Evolutionary conservation across 768 basidiomycete species (phyloP).

Genomic region (Naganishia vaughanmartiniae): DNA sequence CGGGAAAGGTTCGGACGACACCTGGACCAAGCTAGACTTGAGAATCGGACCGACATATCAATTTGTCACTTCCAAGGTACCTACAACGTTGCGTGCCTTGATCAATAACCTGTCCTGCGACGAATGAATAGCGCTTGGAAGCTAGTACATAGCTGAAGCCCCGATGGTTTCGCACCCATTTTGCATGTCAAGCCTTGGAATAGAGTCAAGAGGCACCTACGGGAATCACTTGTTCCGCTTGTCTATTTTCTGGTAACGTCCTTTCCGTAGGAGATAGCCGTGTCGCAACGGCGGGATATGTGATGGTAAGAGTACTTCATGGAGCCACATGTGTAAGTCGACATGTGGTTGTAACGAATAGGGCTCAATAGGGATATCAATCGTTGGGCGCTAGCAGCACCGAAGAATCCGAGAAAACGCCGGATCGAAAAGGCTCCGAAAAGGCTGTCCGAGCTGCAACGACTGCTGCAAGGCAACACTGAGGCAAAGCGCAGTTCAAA

Average conservation of each 20-base stretch:
- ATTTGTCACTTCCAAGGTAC: neutral
- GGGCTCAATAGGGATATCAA: neutral
- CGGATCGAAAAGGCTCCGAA: neutral
- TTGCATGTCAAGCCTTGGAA: neutral
- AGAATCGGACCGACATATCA: neutral
- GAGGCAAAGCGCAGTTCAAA: no score
- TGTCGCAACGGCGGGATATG: no score
- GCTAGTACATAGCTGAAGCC: neutral
- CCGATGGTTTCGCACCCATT: neutral
- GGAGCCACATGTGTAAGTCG: neutral
- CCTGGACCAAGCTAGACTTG: neutral
- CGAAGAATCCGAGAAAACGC: neutral
- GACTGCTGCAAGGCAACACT: no score
- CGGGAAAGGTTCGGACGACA: neutral
- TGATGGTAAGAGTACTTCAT: no score
- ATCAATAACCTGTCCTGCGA: no score
- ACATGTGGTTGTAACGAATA: neutral
- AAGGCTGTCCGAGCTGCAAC: neutral
- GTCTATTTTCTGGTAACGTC: no score
- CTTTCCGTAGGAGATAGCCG: no score
- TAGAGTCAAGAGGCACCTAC: neutral
- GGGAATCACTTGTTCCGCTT: neutral
- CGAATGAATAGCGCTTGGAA: no score
- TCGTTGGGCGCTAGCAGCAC: neutral
- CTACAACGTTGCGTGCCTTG: neutral